Base-by-base conservation (phyloP, 2,329 filamentous ascomycete species). In the Talaromyces piceae region DNA sequence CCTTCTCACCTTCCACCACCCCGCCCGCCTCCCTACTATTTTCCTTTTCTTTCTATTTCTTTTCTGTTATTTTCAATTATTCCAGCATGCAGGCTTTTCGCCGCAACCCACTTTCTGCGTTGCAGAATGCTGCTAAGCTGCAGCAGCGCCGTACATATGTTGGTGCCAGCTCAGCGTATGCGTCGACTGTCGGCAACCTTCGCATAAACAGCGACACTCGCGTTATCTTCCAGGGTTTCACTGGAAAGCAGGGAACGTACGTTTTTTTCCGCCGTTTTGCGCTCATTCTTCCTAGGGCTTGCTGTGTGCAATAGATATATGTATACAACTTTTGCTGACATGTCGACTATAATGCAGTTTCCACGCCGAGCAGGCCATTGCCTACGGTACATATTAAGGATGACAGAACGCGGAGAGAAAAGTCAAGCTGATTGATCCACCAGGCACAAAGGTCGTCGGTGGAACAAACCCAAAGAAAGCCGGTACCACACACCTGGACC, bases 391-490 rank as follows among this genome's bases (percentile, higher is more conserved):
- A 62, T 55, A n/a, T n/a, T n/a, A n/a, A n/a, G n/a, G n/a, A n/a
- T n/a, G n/a, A n/a, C n/a, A 49, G 54, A 51, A 52, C 56, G 57
- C 28, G 16, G 28, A 20, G 28, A n/a, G 16, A 31, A 18, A 45
- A 27, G 7, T n/a, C n/a, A n/a, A n/a, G n/a, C n/a, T n/a, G n/a
- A n/a, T n/a, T n/a, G n/a, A n/a, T n/a, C n/a, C n/a, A n/a, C n/a
- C 64, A 94, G 89, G 91, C 71, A 98, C 93, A 64, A 91, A 95
- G 71, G 89, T 98, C 61, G 90, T 98, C 61, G 93, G 93, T 72
- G 93, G 93, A 69, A 97, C 91, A 67, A 97, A 97, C 79, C 93
- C 93, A 69, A 97, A 95, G 82, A 98, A 98, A 80, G 93, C 93
- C 60, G 93, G 93, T 67, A 76, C 82, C 65, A 85, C 83, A 69